Evolutionary conservation across 805 yeast species (phyloP), one percentile per base, ranked within the genome.

Genomic region (Yamadazyma insecticola): DNA sequence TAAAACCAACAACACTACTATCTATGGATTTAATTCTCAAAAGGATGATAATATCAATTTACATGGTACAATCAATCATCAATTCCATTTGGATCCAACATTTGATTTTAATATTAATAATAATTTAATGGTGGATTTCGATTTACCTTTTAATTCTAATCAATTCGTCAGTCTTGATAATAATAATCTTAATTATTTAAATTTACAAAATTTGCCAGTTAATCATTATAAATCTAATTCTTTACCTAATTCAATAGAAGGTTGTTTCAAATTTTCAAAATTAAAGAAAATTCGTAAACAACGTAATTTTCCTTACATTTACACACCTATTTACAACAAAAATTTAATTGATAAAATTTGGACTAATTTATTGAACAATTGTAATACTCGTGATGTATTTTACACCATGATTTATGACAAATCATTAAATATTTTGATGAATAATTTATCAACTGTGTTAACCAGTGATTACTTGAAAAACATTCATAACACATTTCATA

Each of bases 361-460:
- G 70, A 37, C 42, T n/a, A 33, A 49, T 1, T 35, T 62, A 15
- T 55, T 54, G 35, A 44, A 53, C 27, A 54, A 51, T 6, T 31
- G 35, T 13, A 14, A 14, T 13, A 9, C 16, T 13, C 32, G 33
- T 13, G 26, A 32, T 2, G 36, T 35, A 3, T 29, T 60, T 33
- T 57, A 53, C 37, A 49, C 52, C 2, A 63, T 61, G 36, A 54
- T 63, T 37, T 53, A 63, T 42, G 69, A 63, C 32, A 50, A 60
- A 29, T 50, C 67, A 1, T 43, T 62, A 25, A 63, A 56, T 31
- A 45, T 59, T 3, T 26, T 41, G 5, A 19, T 38, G 5, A 36
- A 33, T 13, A 28, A 38, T 14, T 33, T 41, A 9, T 35, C 36
- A 22, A 37, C 36, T 4, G 39, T 41, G 2, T 32, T 41, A 24